phyloP scores from a whole-genome alignment of 345 rosid genomes.

The Lagerstroemia speciosa region DNA sequence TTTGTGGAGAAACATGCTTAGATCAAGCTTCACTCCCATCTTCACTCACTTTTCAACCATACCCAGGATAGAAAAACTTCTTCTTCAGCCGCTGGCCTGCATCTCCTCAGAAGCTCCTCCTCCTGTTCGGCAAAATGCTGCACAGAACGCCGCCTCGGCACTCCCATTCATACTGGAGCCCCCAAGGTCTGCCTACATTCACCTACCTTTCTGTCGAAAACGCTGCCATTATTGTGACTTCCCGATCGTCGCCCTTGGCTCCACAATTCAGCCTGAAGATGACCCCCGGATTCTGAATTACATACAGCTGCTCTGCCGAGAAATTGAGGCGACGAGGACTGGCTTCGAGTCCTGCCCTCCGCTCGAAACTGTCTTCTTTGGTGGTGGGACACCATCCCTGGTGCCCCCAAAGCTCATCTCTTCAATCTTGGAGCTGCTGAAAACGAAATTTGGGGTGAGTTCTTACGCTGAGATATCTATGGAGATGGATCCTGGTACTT shows the following conservation, averaged over 20 bases:
- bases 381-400: slow-evolving; percentile 95
- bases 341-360: slow-evolving; percentile 27
- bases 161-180: slow-evolving; percentile 23
- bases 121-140: slow-evolving; percentile 68
- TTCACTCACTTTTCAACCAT: slow-evolving; percentile 37
- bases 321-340: slow-evolving; percentile 43
- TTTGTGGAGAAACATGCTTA: slow-evolving; percentile 31
- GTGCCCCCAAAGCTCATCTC: slow-evolving; percentile 71
- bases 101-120: slow-evolving; percentile 21
- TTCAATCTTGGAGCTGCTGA: slow-evolving; percentile 47
- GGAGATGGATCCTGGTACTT: slow-evolving; percentile 98
- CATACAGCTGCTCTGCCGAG: slow-evolving; percentile 40
- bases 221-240: slow-evolving; percentile 94
- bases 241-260: slow-evolving; percentile 78
- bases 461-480: slow-evolving; percentile 68
- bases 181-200: slow-evolving; percentile 74
- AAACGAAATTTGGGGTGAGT: slow-evolving; percentile 50
- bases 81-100: slow-evolving; percentile 8
- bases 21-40: slow-evolving; percentile 45
- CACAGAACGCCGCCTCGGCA: slow-evolving; percentile 27
- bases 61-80: slow-evolving; percentile 20
- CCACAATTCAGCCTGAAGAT: slow-evolving; percentile 32
- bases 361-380: slow-evolving; percentile 69
- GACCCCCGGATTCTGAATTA: slow-evolving; percentile 69
- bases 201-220: slow-evolving; percentile 93